Percentiles rank a stretch among this genome's conserved stretches.
These are phyloP conservation scores for Russula ochroleuca DNA, from an alignment of 768 basidiomycete genomes.

Conservation along the genomic window DNA sequence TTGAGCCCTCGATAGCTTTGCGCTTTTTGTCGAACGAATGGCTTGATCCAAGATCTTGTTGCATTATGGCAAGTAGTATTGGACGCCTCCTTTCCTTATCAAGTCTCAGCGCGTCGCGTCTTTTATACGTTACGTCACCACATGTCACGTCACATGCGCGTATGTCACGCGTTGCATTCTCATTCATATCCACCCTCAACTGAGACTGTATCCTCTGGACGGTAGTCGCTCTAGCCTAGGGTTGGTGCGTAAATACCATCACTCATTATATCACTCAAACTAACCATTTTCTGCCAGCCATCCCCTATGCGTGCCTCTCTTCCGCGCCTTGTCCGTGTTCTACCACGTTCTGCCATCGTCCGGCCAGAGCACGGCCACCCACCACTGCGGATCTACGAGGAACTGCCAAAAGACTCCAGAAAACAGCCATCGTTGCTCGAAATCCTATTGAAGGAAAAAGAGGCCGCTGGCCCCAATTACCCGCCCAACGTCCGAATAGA, in stretches of 20 bases:
- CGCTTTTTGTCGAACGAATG: slow-evolving; percentile 5
- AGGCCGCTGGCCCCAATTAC: slow-evolving; percentile 39
- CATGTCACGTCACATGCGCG: not conserved
- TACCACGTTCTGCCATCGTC: slow-evolving; percentile 37
- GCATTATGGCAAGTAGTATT: slow-evolving; percentile 7
- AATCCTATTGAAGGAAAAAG: slow-evolving; percentile 40
- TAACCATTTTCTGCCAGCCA: not conserved
- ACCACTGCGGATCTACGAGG: slow-evolving; percentile 30
- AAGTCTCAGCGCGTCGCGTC: slow-evolving; percentile 10
- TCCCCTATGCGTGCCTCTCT: slow-evolving; percentile 35
- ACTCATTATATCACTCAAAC: not conserved
- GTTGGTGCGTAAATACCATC: slow-evolving; percentile 1
- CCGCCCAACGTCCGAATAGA: slow-evolving; percentile 51
- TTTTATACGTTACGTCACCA: not conserved
- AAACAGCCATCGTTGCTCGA: slow-evolving; percentile 38
- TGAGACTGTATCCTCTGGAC: not conserved
- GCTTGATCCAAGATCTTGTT: not conserved
- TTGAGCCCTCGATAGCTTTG: not conserved
- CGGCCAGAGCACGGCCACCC: slow-evolving; percentile 28
- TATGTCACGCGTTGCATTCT: not conserved
- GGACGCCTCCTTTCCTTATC: too few relatives aligned
- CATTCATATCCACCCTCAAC: not conserved
- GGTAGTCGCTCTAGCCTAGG: not conserved
- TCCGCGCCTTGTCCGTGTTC: slow-evolving; percentile 37
- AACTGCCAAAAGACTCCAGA: slow-evolving; percentile 19